These are phyloP conservation scores for Fusarium odoratissimum DNA, from an alignment of 2,329 filamentous ascomycete species.

Conservation along the genomic window DNA sequence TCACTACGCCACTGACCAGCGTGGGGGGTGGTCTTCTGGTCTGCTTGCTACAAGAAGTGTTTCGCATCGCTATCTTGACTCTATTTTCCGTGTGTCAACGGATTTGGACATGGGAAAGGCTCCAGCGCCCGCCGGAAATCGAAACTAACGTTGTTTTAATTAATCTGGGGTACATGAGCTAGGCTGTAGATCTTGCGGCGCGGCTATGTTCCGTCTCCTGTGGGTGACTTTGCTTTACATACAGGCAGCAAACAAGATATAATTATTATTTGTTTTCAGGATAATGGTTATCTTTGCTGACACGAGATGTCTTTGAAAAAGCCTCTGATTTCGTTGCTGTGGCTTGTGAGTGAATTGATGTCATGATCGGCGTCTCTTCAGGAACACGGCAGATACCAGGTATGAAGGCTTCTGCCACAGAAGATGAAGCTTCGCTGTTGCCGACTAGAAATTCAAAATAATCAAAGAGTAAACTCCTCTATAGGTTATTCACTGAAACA, in stretches of 20 bases:
- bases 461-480: neutral
- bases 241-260: neutral
- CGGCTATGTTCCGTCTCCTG: neutral
- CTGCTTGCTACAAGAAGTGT: conserved; percentile 4
- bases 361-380: conserved; percentile 19
- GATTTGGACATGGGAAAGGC: conserved; percentile 44
- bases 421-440: neutral
- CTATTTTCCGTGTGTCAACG: conserved; percentile 45
- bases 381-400: neutral
- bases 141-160: conserved; percentile 28
- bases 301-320: neutral
- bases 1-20: conserved; percentile 27
- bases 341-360: conserved; percentile 5
- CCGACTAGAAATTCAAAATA: neutral
- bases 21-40: conserved; percentile 21
- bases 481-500: neutral
- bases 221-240: conserved; percentile 8
- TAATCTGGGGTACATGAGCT: conserved; percentile 46
- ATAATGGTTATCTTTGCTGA: neutral
- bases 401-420: conserved; percentile 28
- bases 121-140: conserved; percentile 38
- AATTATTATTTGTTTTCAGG: neutral
- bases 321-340: neutral
- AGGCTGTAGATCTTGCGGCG: conserved; percentile 32
- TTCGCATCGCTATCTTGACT: conserved; percentile 36